Evolutionary conservation across 768 basidiomycete species (phyloP).

Genomic region (Pleurotus tuber-regium): DNA sequence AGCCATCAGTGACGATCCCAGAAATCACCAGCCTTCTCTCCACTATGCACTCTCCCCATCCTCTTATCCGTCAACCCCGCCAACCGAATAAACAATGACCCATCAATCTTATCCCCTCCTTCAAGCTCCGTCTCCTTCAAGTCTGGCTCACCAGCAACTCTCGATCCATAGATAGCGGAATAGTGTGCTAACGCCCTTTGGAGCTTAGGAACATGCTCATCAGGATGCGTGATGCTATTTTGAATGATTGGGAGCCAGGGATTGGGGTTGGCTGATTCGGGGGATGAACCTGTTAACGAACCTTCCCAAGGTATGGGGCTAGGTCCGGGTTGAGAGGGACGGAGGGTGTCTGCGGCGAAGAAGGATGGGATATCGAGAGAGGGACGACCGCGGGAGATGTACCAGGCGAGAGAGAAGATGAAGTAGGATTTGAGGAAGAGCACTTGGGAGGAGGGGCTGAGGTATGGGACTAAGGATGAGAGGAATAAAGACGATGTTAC

Average conservation of each 20-base stretch:
- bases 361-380: constrained; percentile 48
- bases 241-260: constrained; percentile 59
- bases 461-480: constrained; percentile 40
- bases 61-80: constrained; percentile 46
- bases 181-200: constrained; percentile 51
- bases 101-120: constrained; percentile 50
- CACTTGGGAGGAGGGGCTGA: constrained; percentile 40
- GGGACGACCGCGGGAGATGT: constrained; percentile 54
- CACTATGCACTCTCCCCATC: constrained; percentile 24
- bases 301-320: constrained; percentile 22
- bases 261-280: constrained; percentile 40
- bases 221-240: constrained; percentile 51
- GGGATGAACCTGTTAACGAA: constrained; percentile 31
- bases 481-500: constrained; percentile 67
- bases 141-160: constrained; percentile 20
- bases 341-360: constrained; percentile 29
- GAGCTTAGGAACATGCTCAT: constrained; percentile 48
- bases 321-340: constrained; percentile 15
- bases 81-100: constrained; percentile 55
- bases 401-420: constrained; percentile 47
- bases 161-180: constrained; percentile 39
- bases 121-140: constrained; percentile 31
- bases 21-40: constrained; percentile 14
- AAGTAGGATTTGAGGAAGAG: constrained; percentile 64
- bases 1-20: too few species aligned